These are phyloP conservation scores for Zalerion maritima DNA, from an alignment of 495 filamentous ascomycete species.

Conservation along the genomic window DNA sequence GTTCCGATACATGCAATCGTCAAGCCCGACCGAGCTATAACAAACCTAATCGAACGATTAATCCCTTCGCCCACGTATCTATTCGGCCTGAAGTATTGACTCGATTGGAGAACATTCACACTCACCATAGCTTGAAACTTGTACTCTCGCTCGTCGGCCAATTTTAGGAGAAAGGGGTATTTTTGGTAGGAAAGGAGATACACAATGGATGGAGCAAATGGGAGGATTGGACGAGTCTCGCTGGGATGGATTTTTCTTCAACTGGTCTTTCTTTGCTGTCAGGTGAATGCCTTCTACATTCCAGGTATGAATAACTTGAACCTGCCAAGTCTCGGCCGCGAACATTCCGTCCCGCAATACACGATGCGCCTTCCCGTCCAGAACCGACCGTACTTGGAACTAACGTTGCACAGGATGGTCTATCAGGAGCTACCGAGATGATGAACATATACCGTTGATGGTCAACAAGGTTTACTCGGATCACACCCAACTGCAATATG, in stretches of 20 bases:
- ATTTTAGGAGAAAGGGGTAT: conserved; percentile 1
- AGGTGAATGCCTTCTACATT: conserved; percentile 58
- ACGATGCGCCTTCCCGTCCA: conserved; percentile 1
- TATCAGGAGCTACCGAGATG: conserved; percentile 66
- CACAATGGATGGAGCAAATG: conserved; percentile 16
- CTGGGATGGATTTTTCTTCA: too few species aligned
- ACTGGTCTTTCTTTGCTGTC: conserved; percentile 15
- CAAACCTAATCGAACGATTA: too few species aligned
- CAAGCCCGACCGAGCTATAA: too few species aligned
- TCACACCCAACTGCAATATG: conserved; percentile 83
- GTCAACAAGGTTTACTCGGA: conserved; percentile 95
- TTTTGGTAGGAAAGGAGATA: conserved; percentile 1
- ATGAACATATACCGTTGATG: conserved; percentile 71
- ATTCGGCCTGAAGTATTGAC: too few species aligned
- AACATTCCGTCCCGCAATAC: conserved; percentile 9
- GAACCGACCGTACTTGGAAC: conserved; percentile 5
- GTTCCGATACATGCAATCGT: too few species aligned
- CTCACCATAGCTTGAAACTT: too few species aligned
- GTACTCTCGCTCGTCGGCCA: conserved; percentile 10
- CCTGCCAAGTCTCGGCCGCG: conserved; percentile 1
- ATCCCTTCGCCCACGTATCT: too few species aligned
- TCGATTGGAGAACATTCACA: too few species aligned
- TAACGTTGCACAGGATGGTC: conserved; percentile 42
- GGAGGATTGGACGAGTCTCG: conserved; percentile 14
- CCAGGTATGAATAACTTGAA: conserved; percentile 40